Evolutionary conservation across 2,329 filamentous ascomycete species (phyloP), one percentile per base, ranked within the genome.

Genomic region (Pyrenophora tritici-repentis): DNA sequence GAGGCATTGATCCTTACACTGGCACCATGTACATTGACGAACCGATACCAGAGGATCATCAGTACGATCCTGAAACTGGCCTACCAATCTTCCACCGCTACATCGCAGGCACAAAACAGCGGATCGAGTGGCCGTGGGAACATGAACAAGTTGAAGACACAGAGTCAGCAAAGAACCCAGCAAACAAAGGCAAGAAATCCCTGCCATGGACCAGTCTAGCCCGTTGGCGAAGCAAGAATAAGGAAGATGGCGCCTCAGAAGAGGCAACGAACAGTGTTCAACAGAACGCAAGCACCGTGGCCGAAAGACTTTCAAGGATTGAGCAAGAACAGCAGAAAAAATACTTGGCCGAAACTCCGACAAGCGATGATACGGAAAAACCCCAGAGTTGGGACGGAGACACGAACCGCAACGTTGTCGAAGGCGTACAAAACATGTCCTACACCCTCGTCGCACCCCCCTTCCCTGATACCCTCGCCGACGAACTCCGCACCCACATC

Each of bases 391-490:
- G 50, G 60, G 73, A 85, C 58, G 74, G 66, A 65, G 93, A 97
- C 75, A 97, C 93, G 2, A 76, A 86, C 38, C 87, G 89, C 59
- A 84, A 88, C 70, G 82, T 87, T 47, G 88, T 91, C 50, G 90
- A 96, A 67, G 81, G 85, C 33, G 42, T 54, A 32, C 48, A 62
- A 1, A 58, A 57, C n/a, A 57, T 80, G 66, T 90, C 89, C 1
- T 96, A 89, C 71, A 89, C 85, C 31, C 79, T 97, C 18, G 78
- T 91, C 22, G 79, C 82, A 13, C 82, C 89, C 20, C 93, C 93
- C 12, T 90, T 96, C 82, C 91, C 93, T 4, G 75, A 80, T 24
- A 77, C 75, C n/a, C 83, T 97, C 32, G 82, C 96, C 59, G 86
- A 96, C 72, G 93, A 97, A 79, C 80, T 97, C 14, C 56, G 87